Evolutionary conservation across 768 basidiomycete species (phyloP).

Genomic region (Lactarius hatsudake): DNA sequence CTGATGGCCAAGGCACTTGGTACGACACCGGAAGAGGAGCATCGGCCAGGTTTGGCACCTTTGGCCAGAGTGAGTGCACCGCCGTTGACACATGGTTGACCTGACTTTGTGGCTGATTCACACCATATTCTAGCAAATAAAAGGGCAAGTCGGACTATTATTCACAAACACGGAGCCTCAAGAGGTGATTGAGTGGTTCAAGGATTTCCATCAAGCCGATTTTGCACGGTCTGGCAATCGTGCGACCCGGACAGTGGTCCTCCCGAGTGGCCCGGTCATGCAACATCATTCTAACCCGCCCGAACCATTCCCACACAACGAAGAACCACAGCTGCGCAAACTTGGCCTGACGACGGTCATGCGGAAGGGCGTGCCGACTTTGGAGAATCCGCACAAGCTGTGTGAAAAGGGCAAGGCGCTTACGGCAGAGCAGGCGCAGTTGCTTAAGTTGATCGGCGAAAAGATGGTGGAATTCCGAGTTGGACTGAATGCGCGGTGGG

Average conservation of each 20-base stretch:
- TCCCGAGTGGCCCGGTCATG: slow-evolving; percentile 87
- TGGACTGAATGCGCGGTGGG: slow-evolving; percentile 69
- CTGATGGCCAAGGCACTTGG: slow-evolving; percentile 98
- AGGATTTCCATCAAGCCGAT: slow-evolving; percentile 82
- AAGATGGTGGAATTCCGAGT: slow-evolving; percentile 85
- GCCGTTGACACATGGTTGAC: neutral
- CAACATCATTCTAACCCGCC: slow-evolving; percentile 73
- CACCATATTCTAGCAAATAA: slow-evolving; percentile 63
- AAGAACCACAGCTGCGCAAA: slow-evolving; percentile 94
- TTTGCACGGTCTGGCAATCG: slow-evolving; percentile 87
- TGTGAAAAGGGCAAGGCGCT: slow-evolving; percentile 81
- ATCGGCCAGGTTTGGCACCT: slow-evolving; percentile 70
- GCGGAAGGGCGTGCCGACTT: slow-evolving; percentile 83
- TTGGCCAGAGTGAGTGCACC: slow-evolving; percentile 63
- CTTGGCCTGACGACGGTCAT: slow-evolving; percentile 84
- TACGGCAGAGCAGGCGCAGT: slow-evolving; percentile 84
- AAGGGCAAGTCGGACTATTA: slow-evolving; percentile 91
- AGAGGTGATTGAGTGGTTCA: slow-evolving; percentile 94
- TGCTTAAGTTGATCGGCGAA: slow-evolving; percentile 88
- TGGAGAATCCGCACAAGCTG: slow-evolving; percentile 75
- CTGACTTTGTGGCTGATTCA: neutral
- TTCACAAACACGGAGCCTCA: slow-evolving; percentile 89
- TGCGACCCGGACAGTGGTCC: slow-evolving; percentile 67
- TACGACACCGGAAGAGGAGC: slow-evolving; percentile 81
- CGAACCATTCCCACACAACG: slow-evolving; percentile 93